These are phyloP conservation scores for Aspergillus ustus DNA, from an alignment of 2,329 filamentous ascomycete species.

Conservation along the genomic window DNA sequence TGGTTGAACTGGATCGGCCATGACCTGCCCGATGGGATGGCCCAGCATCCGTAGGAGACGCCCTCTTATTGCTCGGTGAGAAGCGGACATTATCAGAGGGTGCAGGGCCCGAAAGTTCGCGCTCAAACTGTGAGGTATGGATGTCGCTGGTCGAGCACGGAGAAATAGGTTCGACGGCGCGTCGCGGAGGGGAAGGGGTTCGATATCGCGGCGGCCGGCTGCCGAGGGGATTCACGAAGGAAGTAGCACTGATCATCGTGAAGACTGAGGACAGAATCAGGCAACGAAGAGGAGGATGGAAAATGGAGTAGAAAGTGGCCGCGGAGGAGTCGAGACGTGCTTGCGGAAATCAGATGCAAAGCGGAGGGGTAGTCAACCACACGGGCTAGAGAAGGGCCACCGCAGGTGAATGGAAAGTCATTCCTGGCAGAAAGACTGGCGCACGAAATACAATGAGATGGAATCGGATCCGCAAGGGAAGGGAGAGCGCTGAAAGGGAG, in stretches of 20 bases:
- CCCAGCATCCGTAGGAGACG: constrained; percentile 26
- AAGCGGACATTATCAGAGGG: constrained; percentile 31
- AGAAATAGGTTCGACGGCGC: constrained; percentile 52
- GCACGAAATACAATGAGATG: constrained; percentile 31
- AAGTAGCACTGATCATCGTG: constrained; percentile 46
- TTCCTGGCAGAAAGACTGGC: constrained; percentile 41
- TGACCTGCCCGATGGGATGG: constrained; percentile 42
- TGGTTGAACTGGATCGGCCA: constrained; percentile 51
- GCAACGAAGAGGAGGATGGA: constrained; percentile 16
- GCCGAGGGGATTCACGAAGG: constrained; percentile 41
- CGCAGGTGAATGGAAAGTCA: constrained; percentile 44
- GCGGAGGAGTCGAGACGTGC: constrained; percentile 33
- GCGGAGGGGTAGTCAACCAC: constrained; percentile 48
- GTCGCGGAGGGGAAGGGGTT: constrained; percentile 53
- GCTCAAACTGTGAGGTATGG: constrained; percentile 36
- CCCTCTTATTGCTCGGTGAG: constrained; percentile 27
- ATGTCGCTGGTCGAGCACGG: constrained; percentile 39
- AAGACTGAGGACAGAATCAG: constrained; percentile 14
- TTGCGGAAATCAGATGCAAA: constrained; percentile 45
- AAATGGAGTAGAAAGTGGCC: constrained; percentile 19
- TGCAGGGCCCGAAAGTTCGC: constrained; percentile 30
- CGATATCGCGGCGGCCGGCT: constrained; percentile 49
- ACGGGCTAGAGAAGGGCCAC: constrained; percentile 46
- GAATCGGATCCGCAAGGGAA: constrained; percentile 24
- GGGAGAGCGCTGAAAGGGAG: constrained; percentile 26